These are phyloP conservation scores for Paramecium sexaurelia DNA, from an alignment of 73 alveolate species.

Conservation along the genomic window DNA sequence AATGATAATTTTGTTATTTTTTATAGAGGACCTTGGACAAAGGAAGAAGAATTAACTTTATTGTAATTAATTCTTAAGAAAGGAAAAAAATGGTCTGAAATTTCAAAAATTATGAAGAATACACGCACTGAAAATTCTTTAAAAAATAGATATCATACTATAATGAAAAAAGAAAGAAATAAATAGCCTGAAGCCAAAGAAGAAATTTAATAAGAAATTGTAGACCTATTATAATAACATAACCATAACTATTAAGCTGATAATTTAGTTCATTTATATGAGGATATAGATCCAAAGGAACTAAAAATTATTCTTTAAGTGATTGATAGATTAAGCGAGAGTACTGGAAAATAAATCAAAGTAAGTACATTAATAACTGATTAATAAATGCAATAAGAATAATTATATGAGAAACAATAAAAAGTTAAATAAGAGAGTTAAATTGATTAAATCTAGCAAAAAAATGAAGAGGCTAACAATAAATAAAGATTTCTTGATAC, in stretches of 20 bases:
- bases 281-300: conserved; percentile 50
- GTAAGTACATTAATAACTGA: conserved; percentile 26
- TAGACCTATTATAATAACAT: conserved; percentile 22
- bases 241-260: conserved; percentile 1
- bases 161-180: conserved; percentile 67
- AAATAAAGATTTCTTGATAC: conserved; percentile 25
- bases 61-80: conserved; percentile 44
- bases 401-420: conserved; percentile 13
- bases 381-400: conserved; percentile 2
- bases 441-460: neutral
- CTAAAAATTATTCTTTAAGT: neutral
- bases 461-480: conserved; percentile 3
- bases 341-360: neutral
- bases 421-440: neutral
- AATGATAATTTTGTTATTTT: too few species aligned
- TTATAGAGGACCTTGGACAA: conserved; percentile 66
- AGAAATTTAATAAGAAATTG: conserved; percentile 28
- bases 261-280: conserved; percentile 55
- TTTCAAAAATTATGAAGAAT: conserved; percentile 62
- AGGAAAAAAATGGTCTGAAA: conserved; percentile 70
- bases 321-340: conserved; percentile 29
- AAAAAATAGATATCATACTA: conserved; percentile 61
- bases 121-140: conserved; percentile 61
- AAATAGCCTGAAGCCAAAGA: conserved; percentile 40
- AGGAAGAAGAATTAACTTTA: conserved; percentile 60